Evolutionary conservation across 768 basidiomycete genomes (phyloP).

Genomic region (Pleurotus eryngii): DNA sequence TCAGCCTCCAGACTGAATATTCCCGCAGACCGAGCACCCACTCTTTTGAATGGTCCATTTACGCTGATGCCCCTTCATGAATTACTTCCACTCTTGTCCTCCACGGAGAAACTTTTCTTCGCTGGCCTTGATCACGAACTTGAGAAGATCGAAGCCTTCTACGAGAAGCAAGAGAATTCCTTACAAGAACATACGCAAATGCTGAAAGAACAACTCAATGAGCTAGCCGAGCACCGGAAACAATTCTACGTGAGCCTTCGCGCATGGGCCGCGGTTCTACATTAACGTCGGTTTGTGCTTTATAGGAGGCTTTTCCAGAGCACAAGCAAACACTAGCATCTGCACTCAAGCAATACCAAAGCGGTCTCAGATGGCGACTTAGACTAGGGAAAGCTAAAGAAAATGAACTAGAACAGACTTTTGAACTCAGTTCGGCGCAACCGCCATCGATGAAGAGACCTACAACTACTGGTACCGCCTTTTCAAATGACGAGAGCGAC

Average conservation of each 20-base stretch:
- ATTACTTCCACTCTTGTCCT: constrained; percentile 53
- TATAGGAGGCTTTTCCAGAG: not conserved
- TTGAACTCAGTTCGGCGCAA: too few species aligned
- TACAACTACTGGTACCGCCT: too few species aligned
- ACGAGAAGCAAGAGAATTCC: constrained; percentile 63
- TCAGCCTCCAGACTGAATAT: constrained; percentile 7
- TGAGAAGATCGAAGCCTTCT: constrained; percentile 85
- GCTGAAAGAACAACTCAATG: constrained; percentile 68
- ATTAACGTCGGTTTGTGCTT: too few species aligned
- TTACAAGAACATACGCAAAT: constrained; percentile 43
- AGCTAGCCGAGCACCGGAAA: constrained; percentile 68
- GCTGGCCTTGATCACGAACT: constrained; percentile 73
- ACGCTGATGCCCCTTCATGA: constrained; percentile 37
- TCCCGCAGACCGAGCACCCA: not conserved
- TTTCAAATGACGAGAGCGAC: too few species aligned
- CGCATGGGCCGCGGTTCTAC: too few species aligned
- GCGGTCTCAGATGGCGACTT: not conserved
- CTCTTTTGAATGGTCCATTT: constrained; percentile 18
- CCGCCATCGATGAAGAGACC: too few species aligned
- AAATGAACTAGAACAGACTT: too few species aligned
- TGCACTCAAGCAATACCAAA: not conserved
- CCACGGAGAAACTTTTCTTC: constrained; percentile 71
- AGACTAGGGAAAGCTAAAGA: not conserved
- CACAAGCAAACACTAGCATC: not conserved
- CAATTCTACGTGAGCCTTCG: constrained; percentile 47